Percentiles rank a stretch among this genome's conserved stretches.
Evolutionary conservation across 1,284 basidiomycete genomes (phyloP).

Genomic region (Ustilago xerochloae): DNA sequence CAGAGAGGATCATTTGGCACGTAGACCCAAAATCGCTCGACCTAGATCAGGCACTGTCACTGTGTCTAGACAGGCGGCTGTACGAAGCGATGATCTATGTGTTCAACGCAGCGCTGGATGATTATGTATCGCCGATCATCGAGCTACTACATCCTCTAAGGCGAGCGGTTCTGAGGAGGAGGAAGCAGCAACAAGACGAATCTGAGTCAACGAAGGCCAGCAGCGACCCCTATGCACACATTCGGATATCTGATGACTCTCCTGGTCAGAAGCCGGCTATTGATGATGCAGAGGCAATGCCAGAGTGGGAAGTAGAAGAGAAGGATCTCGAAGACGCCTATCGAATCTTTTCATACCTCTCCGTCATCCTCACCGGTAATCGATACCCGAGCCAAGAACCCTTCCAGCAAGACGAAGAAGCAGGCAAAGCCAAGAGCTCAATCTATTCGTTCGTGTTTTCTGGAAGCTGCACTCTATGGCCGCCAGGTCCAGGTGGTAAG

Average conservation of each 20-base stretch:
- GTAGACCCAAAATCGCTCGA: conserved; percentile 91
- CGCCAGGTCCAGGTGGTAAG: conserved; percentile 76
- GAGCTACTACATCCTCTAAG: conserved; percentile 72
- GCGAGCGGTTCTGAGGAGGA: conserved; percentile 47
- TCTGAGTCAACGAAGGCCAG: not conserved
- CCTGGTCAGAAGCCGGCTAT: not conserved
- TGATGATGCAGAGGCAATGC: not conserved
- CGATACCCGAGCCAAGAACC: conserved; percentile 86
- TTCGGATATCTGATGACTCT: conserved; percentile 9
- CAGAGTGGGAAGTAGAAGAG: conserved; percentile 33
- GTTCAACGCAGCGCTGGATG: conserved; percentile 85
- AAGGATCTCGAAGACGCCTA: conserved; percentile 76
- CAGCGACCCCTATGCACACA: conserved; percentile 29
- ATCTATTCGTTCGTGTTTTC: conserved; percentile 78
- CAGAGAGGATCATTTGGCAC: conserved; percentile 93
- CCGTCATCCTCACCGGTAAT: conserved; percentile 83
- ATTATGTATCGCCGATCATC: conserved; percentile 89
- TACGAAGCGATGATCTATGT: conserved; percentile 96
- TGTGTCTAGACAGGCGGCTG: conserved; percentile 84
- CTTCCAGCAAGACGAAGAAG: conserved; percentile 72
- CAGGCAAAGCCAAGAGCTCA: conserved; percentile 72
- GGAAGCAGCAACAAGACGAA: not conserved
- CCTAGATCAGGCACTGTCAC: conserved; percentile 87
- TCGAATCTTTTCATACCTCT: conserved; percentile 92
- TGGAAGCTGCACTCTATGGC: conserved; percentile 83